Evolutionary conservation across 148 eudicot genomes (phyloP), one percentile per base, ranked within the genome.

Genomic region (Diospyros lotus): DNA sequence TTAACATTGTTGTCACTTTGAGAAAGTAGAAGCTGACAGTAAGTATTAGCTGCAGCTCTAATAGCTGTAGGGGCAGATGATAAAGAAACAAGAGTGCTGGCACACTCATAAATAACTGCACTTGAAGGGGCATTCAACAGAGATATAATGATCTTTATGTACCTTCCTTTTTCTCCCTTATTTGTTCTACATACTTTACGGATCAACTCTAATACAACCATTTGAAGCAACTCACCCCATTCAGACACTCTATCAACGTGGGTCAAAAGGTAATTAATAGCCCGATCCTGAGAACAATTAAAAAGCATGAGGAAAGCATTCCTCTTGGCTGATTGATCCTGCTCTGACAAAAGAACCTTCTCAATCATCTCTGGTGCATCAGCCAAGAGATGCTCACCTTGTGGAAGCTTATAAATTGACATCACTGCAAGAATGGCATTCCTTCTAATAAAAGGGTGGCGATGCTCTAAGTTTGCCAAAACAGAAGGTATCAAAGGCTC

Each of bases 1-100:
- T 91, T 89, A 62, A 91, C 93, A 82, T 91, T 91, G 82, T 91
- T 89, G 83, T 91, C 97, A 82, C 97, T 91, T 78, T 91, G 97
- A n/a, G 94, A 86, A 55, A 81, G 85, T 73, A 91, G 76, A 74
- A 91, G 90, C 84, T 89, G 90, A 77, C 97, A 87, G 76, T 91
- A 91, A 41, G 93, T 91, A 77, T 80, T 90, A 68, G 97, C 91
- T 69, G 93, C 97, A 71, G 93, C 97, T 80, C 91, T 86, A 50
- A 91, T 86, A 72, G 97, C 97, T 14, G 93, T 91, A 28, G 92
- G 97, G 54, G 96, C 93, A 55, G 96, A 87, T 1, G 91, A 89
- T 58, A 91, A 78, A 54, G 96, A 91, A 68, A 89, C 93, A 65
- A 91, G 89, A 6, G 93, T 89, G 48, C 90, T 81, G 48, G 91